Conservation (phyloP, 1,139 yeast genomes). For the Pichia norvegensis region DNA sequence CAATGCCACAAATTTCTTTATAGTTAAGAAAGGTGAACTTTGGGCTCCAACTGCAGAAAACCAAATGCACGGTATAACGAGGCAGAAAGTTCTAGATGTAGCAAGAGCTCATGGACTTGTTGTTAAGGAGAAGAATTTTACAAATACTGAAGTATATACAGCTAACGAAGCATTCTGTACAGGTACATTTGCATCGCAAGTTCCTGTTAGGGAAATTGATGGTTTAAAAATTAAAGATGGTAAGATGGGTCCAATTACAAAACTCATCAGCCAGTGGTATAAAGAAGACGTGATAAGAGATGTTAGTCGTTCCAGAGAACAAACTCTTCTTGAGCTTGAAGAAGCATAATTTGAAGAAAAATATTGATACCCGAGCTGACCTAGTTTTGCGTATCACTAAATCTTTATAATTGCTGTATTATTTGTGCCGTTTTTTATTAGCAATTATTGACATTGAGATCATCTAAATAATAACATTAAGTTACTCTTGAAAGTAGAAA, state of each 20-base stretch:
- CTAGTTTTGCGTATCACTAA: too few species aligned
- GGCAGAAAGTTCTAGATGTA: slow-evolving; percentile 8
- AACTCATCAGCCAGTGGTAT: slow-evolving; percentile 3
- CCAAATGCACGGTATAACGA: slow-evolving; percentile 11
- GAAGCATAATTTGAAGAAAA: background rate
- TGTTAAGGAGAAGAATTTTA: slow-evolving; percentile 6
- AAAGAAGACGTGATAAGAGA: slow-evolving; percentile 2
- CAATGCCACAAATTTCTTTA: slow-evolving; percentile 8
- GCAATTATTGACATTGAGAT: too few species aligned
- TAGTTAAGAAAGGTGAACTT: slow-evolving; percentile 6
- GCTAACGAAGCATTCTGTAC: slow-evolving; percentile 9
- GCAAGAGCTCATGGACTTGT: slow-evolving; percentile 3
- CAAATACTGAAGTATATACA: slow-evolving; percentile 5
- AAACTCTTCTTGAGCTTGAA: background rate
- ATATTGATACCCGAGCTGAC: too few species aligned
- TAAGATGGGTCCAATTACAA: slow-evolving; percentile 3
- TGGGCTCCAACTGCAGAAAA: slow-evolving; percentile 10
- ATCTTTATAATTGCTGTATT: too few species aligned
- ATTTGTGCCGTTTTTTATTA: too few species aligned
- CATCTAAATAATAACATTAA: too few species aligned
- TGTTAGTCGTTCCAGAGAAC: background rate
- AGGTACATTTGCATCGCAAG: slow-evolving; percentile 10
- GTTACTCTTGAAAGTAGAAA: background rate
- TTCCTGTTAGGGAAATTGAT: slow-evolving; percentile 6
- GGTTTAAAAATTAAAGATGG: slow-evolving; percentile 5